Base-by-base conservation (phyloP, 192 early-diverging fungal species). In the Linnemannia zychae region DNA sequence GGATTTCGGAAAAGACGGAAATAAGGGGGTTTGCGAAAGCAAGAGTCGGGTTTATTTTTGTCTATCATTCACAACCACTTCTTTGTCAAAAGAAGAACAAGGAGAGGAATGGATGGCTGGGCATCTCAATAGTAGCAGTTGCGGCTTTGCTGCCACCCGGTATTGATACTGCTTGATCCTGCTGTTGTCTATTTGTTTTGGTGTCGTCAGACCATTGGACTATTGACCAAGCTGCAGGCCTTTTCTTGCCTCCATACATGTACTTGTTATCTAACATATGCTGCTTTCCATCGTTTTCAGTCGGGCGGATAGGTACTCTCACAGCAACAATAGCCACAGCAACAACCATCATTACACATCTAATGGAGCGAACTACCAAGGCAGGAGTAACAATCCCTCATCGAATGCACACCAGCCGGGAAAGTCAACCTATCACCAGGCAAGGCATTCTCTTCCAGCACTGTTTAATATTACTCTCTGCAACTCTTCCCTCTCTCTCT, bases 1-100 rank as follows among this genome's bases (percentile, higher is more conserved):
- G 67, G 67, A 68, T 20, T 36, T 38, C 57, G 57, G 72, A 74
- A 53, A 53, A 53, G 70, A n/a, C 49, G 40, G n/a, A 37, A 57
- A 63, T 7, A 68, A 68, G 38, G 67, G 63, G 67, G 33, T 40
- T 38, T 38, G 36, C 36, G 65, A 68, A 38, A 36, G 20, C 13
- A 76, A 49, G 44, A 63, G 24, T 33, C 0, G 28, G 46, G 37
- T 75, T 46, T 75, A 50, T 63, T 31, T 60, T 53, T 37, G 17
- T 52, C 48, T 36, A 52, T 13, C 50, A 2, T 31, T 31, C 13
- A 63, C 28, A 1, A 28, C 13, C 57, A 31, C 31, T 31, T 31
- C 0, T 57, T n/a, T 7, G n/a, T n/a, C 22, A 57, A 57, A n/a
- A 22, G 11, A n/a, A 7, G 53, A 57, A n/a, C 53, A 11, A n/a